phyloP scores from a whole-genome alignment of 176 grass and related monocot genomes.

The Avena eriantha region DNA sequence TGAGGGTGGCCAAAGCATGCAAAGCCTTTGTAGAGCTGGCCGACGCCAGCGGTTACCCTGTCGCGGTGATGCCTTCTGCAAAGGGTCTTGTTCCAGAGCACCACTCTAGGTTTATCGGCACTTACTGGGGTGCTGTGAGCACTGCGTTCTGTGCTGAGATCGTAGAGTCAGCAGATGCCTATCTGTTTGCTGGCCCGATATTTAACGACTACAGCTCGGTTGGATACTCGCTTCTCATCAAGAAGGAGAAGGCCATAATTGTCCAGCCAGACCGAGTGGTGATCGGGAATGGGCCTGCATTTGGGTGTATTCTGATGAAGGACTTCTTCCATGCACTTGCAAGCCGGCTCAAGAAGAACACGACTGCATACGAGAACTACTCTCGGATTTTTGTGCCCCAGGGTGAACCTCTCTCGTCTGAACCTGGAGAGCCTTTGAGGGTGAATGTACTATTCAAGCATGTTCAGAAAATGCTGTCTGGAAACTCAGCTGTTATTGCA shows the following conservation, averaged over 20 bases:
- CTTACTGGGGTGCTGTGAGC: conserved; percentile 69
- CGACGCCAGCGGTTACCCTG: conserved; percentile 47
- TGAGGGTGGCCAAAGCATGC: conserved; percentile 61
- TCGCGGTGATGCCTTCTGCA: conserved; percentile 60
- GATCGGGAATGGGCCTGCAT: conserved; percentile 59
- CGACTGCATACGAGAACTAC: conserved; percentile 54
- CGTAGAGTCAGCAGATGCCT: conserved; percentile 61
- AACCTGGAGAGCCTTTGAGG: conserved; percentile 55
- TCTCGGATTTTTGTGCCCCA: conserved; percentile 53
- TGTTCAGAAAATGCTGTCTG: conserved; percentile 54
- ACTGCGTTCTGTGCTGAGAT: conserved; percentile 64
- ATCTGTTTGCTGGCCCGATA: conserved; percentile 63
- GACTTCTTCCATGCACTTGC: conserved; percentile 57
- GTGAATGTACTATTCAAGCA: conserved; percentile 67
- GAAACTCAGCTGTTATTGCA: conserved; percentile 46
- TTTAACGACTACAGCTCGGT: conserved; percentile 73
- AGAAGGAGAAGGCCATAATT: conserved; percentile 62
- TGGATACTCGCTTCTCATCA: conserved; percentile 59
- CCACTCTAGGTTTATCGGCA: conserved; percentile 55
- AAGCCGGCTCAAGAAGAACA: conserved; percentile 50
- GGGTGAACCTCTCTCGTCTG: conserved; percentile 39
- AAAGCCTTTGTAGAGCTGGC: conserved; percentile 57
- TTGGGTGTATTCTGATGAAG: conserved; percentile 68
- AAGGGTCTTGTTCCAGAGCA: conserved; percentile 65
- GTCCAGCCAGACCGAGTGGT: conserved; percentile 58